Evolutionary conservation across 306 rosid species (phyloP), one percentile per base, ranked within the genome.

Genomic region (Corylus avellana): DNA sequence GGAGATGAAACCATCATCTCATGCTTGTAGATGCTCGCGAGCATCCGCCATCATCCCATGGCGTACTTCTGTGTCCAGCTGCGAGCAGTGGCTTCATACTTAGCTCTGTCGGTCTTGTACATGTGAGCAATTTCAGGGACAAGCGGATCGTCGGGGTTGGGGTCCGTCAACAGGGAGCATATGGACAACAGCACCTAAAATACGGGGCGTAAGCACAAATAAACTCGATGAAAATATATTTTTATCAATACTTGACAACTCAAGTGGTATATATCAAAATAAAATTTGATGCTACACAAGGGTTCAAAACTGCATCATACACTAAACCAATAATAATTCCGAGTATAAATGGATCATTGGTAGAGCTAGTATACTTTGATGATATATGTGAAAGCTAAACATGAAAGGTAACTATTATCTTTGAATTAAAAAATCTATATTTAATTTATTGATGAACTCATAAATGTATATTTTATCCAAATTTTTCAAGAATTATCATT

Each of bases 51-150:
- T 92, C 87, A 93, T 73, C 97, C 93, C 97, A 90, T 91, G 73
- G 97, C 91, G 66, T 93, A 93, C 88, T 91, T 93, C 80, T 91
- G 95, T 9, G 97, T 86, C 97, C 98, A 93, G 83, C 95, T 91
- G 87, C 95, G 98, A 73, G 98, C 95, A n/a, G 97, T 93, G n/a
- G 93, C 74, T 81, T 93, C 98, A 67, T 91, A 93, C 83, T 91
- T 93, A 58, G 84, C 83, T 82, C 87, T 84, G 88, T 93, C 97
- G 0, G 90, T 84, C 93, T 93, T 93, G 87, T 92, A 93, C 95
- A 93, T 93, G 87, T 91, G 98, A 1, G 97, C 98, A 42, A 93
- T 93, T 83, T 93, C 96, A 7, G 96, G 98, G 72, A 91, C 93
- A 54, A 90, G 97, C 1, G 96, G 98, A 73, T 93, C 98, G 13